phyloP scores from a whole-genome alignment of 2,329 filamentous ascomycete species.

The Dactylella cylindrospora region DNA sequence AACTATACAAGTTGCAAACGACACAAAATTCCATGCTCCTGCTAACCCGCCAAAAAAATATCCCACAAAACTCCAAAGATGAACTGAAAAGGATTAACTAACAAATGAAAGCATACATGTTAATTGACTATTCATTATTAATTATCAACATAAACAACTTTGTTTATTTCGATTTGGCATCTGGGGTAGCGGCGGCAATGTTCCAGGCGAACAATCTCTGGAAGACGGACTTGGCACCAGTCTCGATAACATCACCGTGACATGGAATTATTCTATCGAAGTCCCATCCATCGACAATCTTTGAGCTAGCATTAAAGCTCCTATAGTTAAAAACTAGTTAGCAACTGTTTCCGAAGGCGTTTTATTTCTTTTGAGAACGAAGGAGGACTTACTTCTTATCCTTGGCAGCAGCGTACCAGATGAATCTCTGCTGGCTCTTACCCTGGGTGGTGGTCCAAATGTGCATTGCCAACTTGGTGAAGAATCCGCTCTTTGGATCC shows the following conservation, averaged over 20 bases:
- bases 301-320: slow-evolving; percentile 70
- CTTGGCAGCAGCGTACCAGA: slow-evolving; percentile 69
- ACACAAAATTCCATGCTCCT: too few species aligned
- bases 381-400: slow-evolving; percentile 57
- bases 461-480: slow-evolving; percentile 61
- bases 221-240: slow-evolving; percentile 72
- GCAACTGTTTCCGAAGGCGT: not conserved
- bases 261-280: slow-evolving; percentile 85
- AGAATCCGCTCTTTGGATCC: slow-evolving; percentile 60
- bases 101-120: too few species aligned
- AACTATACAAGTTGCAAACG: too few species aligned
- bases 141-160: not conserved
- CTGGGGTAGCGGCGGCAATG: slow-evolving; percentile 28
- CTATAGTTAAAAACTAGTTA: slow-evolving; percentile 7
- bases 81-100: too few species aligned
- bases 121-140: too few species aligned
- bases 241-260: slow-evolving; percentile 86
- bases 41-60: too few species aligned
- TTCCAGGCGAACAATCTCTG: slow-evolving; percentile 64
- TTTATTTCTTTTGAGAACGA: not conserved
- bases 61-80: too few species aligned
- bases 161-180: slow-evolving; percentile 3
- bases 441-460: slow-evolving; percentile 65
- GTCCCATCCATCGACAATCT: slow-evolving; percentile 74
- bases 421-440: slow-evolving; percentile 73